phyloP scores from a whole-genome alignment of 2,329 filamentous ascomycete species.

The Stagonosporopsis rhizophila region DNA sequence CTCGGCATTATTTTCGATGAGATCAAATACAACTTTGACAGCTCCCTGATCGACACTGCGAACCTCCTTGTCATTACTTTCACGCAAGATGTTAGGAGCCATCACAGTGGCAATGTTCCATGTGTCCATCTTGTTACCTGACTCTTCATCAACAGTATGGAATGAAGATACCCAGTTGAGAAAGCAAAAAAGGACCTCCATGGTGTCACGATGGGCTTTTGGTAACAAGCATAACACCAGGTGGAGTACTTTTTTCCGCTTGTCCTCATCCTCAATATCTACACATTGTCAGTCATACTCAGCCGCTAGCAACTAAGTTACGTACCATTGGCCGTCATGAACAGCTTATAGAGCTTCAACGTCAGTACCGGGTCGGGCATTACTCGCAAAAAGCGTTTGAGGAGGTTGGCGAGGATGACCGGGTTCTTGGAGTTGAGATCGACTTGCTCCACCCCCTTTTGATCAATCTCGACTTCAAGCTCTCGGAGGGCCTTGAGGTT shows the following conservation, averaged over 20 bases:
- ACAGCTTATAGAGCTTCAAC: conserved; percentile 90
- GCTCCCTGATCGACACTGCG: conserved; percentile 88
- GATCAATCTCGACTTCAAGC: conserved; percentile 83
- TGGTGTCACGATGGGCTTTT: conserved; percentile 88
- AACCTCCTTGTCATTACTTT: conserved; percentile 58
- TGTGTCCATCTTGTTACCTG: conserved; percentile 98
- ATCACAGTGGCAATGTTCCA: conserved; percentile 98
- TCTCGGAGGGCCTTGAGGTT: conserved; percentile 95
- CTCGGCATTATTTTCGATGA: conserved; percentile 92
- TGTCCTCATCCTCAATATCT: conserved; percentile 81
- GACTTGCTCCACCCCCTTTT: conserved; percentile 81
- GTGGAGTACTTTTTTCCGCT: conserved; percentile 84
- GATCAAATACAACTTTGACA: conserved; percentile 87
- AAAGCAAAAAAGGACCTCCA: conserved; percentile 95
- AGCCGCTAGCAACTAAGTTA: conserved; percentile 8
- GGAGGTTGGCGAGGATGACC: conserved; percentile 88
- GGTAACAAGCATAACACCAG: conserved; percentile 91
- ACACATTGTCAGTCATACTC: conserved; percentile 24
- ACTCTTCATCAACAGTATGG: conserved; percentile 95
- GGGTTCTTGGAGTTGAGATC: conserved; percentile 89
- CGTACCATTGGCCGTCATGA: conserved; percentile 83
- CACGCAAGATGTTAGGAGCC: conserved; percentile 90
- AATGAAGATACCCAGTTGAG: conserved; percentile 98
- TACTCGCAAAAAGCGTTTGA: conserved; percentile 95
- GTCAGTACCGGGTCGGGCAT: conserved; percentile 94